Evolutionary conservation across 371 early-diverging fungal genomes (phyloP).

Genomic region (Zychaea mexicana): DNA sequence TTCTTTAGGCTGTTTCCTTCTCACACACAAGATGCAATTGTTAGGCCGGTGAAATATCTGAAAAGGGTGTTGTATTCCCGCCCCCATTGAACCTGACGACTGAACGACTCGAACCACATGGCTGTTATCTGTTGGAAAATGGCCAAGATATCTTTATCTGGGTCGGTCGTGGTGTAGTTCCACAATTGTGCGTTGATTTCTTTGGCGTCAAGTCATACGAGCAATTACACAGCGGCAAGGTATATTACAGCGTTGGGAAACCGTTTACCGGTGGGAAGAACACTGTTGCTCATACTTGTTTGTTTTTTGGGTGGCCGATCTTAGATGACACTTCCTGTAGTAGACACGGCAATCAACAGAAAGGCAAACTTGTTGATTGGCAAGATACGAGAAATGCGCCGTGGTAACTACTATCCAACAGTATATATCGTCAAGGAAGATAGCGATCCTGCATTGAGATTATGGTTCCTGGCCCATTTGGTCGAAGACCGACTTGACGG

Average conservation of each 20-base stretch:
- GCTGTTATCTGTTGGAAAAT: conserved; percentile 85
- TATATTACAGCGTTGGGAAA: no score
- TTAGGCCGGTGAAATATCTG: conserved; percentile 58
- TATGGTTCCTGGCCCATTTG: conserved; percentile 85
- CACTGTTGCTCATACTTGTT: no score
- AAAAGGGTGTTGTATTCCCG: conserved; percentile 68
- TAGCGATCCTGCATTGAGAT: conserved; percentile 79
- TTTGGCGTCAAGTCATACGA: conserved; percentile 66
- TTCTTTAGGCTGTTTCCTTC: not conserved
- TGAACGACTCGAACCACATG: conserved; percentile 83
- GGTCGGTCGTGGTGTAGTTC: conserved; percentile 81
- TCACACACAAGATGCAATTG: no score
- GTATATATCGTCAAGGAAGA: conserved; percentile 89
- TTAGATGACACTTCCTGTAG: conserved; percentile 44
- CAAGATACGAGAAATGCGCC: conserved; percentile 59
- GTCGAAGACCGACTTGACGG: conserved; percentile 91
- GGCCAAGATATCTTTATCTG: conserved; percentile 84
- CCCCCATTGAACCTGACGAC: conserved; percentile 79
- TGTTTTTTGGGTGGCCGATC: no score
- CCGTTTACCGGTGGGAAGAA: no score
- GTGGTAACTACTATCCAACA: conserved; percentile 64
- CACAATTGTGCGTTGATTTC: conserved; percentile 72
- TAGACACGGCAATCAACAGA: conserved; percentile 61
- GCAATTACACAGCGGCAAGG: conserved; percentile 63
- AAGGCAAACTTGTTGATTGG: conserved; percentile 58